Evolutionary conservation across 2,329 filamentous ascomycete genomes (phyloP).

Genomic region (Massarina eburnea): DNA sequence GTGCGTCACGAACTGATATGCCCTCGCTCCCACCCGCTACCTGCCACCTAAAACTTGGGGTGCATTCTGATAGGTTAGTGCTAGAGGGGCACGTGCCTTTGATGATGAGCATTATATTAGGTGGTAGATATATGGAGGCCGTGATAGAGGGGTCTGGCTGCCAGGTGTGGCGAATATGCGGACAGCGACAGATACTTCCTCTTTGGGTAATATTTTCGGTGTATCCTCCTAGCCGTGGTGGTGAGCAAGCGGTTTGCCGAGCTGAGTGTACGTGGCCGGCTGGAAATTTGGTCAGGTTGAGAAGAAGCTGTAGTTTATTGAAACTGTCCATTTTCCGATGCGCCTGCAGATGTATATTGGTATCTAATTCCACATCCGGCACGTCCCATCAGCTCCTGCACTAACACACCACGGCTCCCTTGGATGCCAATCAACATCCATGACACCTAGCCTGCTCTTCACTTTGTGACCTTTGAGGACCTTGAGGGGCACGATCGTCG

Average conservation of each 20-base stretch:
- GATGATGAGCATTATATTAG: neutral
- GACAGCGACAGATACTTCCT: neutral
- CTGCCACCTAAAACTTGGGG: slow-evolving; percentile 5
- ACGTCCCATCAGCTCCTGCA: slow-evolving; percentile 90
- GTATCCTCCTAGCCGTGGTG: too few relatives aligned
- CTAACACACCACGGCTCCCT: slow-evolving; percentile 91
- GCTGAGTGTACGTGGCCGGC: too few relatives aligned
- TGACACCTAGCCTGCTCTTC: slow-evolving; percentile 79
- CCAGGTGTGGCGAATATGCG: neutral
- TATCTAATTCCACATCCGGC: slow-evolving; percentile 74
- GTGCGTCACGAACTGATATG: slow-evolving; percentile 6
- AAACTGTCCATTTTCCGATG: slow-evolving; percentile 4
- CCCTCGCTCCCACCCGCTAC: slow-evolving; percentile 1
- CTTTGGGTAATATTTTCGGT: neutral
- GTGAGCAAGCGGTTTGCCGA: too few relatives aligned
- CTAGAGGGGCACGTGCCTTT: neutral
- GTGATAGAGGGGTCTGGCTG: neutral
- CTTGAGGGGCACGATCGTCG: slow-evolving; percentile 94
- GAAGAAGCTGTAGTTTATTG: neutral
- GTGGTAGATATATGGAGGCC: neutral
- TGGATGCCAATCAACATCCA: slow-evolving; percentile 96
- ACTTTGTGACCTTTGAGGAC: slow-evolving; percentile 89
- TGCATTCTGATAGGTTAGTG: neutral
- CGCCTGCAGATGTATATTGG: slow-evolving; percentile 2
- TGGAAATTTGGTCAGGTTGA: too few relatives aligned